phyloP scores from a whole-genome alignment of 176 grass and related monocot genomes.

The Canna indica region DNA sequence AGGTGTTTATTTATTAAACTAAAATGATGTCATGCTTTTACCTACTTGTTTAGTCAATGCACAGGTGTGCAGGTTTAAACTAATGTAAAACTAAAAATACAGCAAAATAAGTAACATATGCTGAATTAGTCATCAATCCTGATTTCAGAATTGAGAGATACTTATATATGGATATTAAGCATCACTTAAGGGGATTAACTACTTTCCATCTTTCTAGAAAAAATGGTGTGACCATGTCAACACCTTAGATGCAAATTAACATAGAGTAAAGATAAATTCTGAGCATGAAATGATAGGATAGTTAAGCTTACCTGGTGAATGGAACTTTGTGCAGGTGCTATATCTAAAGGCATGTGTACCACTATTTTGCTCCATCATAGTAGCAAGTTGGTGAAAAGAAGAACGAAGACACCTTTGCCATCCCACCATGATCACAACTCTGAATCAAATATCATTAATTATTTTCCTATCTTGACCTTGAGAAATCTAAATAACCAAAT shows the following conservation, averaged over 20 bases:
- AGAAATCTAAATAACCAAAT: no score
- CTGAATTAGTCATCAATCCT: background rate
- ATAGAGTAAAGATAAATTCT: background rate
- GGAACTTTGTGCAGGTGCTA: constrained; percentile 1
- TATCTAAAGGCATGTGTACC: background rate
- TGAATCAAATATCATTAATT: no score
- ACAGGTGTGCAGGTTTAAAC: background rate
- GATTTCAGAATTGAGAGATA: background rate
- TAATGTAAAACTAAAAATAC: background rate
- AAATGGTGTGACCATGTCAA: background rate
- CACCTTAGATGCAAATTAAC: background rate
- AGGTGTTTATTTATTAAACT: no score
- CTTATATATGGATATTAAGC: background rate
- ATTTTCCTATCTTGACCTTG: no score
- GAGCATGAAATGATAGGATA: background rate
- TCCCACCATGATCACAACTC: constrained; percentile 5
- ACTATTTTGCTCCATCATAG: background rate
- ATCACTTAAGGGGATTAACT: background rate
- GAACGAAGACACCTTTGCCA: constrained; percentile 12
- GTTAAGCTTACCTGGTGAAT: constrained; percentile 4
- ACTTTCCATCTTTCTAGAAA: background rate
- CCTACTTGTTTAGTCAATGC: no score
- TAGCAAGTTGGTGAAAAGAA: background rate
- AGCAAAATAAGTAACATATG: background rate
- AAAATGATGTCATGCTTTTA: no score